These are phyloP conservation scores for Colletotrichum lupini DNA, from an alignment of 2,329 filamentous ascomycete species.

Conservation along the genomic window DNA sequence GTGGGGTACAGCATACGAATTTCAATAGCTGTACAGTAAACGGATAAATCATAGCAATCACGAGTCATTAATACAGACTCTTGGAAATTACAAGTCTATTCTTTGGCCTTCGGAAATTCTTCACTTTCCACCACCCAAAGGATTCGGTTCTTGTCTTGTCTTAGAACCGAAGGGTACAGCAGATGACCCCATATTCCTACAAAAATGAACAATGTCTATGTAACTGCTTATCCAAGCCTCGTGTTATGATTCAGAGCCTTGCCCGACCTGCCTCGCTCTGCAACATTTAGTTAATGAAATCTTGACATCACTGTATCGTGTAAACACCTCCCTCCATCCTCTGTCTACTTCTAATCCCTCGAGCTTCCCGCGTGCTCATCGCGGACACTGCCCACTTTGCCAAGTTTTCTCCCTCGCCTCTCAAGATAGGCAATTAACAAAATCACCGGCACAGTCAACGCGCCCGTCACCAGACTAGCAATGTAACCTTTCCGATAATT, in stretches of 20 bases:
- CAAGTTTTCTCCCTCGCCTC: slow-evolving; percentile 36
- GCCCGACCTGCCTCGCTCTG: no score
- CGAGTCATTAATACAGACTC: no score
- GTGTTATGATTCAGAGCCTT: no score
- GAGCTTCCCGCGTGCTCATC: not conserved
- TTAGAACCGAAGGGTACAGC: no score
- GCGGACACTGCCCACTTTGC: not conserved
- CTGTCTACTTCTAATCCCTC: not conserved
- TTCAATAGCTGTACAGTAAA: not conserved
- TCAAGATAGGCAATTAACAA: slow-evolving; percentile 50
- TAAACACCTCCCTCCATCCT: not conserved
- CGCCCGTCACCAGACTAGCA: slow-evolving; percentile 51
- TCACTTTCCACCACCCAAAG: not conserved
- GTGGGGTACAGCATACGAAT: not conserved
- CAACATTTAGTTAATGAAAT: not conserved
- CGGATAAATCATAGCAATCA: not conserved
- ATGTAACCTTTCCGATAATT: slow-evolving; percentile 52
- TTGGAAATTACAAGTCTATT: not conserved
- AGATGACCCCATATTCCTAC: no score
- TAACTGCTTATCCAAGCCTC: no score
- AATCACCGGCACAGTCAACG: slow-evolving; percentile 49
- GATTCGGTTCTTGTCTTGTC: no score
- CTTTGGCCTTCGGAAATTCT: not conserved
- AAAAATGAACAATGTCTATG: no score
- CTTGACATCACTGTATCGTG: not conserved